A percentile compares a stretch with the other conserved stretches of the same genome.
These are phyloP conservation scores for Cryptosporidium parvum DNA, from an alignment of 169 alveolate species.

Conservation along the genomic window DNA sequence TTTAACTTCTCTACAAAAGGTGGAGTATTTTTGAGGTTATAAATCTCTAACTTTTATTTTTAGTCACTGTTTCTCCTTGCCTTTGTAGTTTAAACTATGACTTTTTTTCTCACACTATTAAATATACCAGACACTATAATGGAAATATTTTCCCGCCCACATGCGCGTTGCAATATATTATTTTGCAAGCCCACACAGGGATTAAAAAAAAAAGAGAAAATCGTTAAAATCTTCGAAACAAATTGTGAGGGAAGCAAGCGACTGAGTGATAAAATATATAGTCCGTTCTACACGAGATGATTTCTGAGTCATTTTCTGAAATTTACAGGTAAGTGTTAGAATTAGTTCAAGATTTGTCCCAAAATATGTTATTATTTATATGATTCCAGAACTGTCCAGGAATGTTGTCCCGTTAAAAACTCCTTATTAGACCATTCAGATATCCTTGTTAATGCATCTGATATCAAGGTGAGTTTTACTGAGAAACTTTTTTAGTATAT, in stretches of 20 bases:
- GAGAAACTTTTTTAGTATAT: not conserved
- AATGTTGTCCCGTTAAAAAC: constrained; percentile 56
- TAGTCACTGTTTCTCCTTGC: not conserved
- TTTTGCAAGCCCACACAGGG: constrained; percentile 57
- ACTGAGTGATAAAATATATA: not conserved
- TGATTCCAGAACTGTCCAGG: constrained; percentile 53
- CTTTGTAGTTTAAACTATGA: not conserved
- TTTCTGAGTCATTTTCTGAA: constrained; percentile 70
- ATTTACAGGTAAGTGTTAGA: constrained; percentile 54
- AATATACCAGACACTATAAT: constrained; percentile 2
- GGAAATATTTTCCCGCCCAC: constrained; percentile 43
- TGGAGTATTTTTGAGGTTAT: not conserved
- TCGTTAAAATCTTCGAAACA: not conserved
- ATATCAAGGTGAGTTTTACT: constrained; percentile 36
- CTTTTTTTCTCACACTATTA: not conserved
- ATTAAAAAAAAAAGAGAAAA: constrained; percentile 3
- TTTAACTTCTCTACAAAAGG: not conserved
- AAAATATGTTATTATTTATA: not conserved
- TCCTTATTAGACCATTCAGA: constrained; percentile 35
- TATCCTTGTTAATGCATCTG: not conserved
- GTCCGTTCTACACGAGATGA: not conserved
- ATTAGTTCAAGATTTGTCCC: too few species aligned
- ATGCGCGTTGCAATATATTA: constrained; percentile 48
- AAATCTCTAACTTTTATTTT: too few species aligned
- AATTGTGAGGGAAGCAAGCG: not conserved